Conservation (phyloP, 176 grass and related monocot genomes). For the Bolboschoenus planiculmis region DNA sequence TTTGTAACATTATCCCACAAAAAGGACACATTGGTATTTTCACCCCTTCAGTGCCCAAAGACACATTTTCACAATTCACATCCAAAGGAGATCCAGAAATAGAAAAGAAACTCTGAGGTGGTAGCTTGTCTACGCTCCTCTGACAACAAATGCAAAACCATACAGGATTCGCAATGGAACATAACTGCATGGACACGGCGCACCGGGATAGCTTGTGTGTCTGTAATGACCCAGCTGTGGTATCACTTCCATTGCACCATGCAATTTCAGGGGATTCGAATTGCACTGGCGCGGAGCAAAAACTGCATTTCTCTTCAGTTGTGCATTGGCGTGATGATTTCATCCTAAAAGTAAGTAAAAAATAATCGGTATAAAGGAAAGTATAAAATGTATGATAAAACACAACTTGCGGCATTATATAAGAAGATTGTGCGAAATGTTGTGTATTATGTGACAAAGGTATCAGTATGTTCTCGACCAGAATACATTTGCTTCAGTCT, state of each 20-base stretch:
- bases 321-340: constrained; percentile 34
- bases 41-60: not conserved
- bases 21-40: constrained; percentile 40
- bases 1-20: constrained; percentile 57
- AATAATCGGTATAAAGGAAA: not conserved
- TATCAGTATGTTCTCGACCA: not conserved
- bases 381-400: not conserved
- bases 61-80: constrained; percentile 7
- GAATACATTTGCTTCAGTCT: not conserved
- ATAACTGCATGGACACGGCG: constrained; percentile 46
- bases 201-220: constrained; percentile 54
- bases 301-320: constrained; percentile 43
- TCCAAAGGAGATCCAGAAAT: constrained; percentile 26
- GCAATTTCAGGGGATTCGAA: constrained; percentile 51
- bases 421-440: not conserved
- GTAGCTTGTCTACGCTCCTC: constrained; percentile 39
- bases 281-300: constrained; percentile 43
- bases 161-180: constrained; percentile 34
- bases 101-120: constrained; percentile 38
- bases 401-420: not conserved
- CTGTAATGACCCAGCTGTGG: constrained; percentile 1
- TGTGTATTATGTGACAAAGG: not conserved
- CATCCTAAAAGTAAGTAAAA: constrained; percentile 29
- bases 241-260: constrained; percentile 26
- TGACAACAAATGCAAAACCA: constrained; percentile 65